phyloP scores from a whole-genome alignment of 2,329 filamentous ascomycete genomes.

The Beauveria bassiana region DNA sequence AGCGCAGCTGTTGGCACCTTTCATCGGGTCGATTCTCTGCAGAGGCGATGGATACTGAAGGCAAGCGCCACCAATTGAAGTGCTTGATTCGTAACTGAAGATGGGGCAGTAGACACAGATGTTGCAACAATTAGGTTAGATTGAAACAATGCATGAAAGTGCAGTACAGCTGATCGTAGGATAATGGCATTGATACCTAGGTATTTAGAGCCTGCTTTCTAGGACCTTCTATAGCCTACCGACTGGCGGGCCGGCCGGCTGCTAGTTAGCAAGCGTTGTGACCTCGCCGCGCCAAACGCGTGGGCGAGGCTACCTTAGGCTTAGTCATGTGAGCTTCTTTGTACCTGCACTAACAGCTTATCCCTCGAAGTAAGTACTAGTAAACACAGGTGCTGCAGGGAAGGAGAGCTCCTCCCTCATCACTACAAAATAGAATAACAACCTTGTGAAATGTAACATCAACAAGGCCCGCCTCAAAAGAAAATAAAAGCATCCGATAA shows the following conservation, averaged over 20 bases:
- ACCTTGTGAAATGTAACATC: background rate
- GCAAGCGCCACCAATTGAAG: background rate
- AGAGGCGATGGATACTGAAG: background rate
- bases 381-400: background rate
- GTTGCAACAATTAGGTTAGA: too few species aligned
- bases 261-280: background rate
- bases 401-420: background rate
- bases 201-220: too few species aligned
- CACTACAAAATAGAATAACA: background rate
- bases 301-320: background rate
- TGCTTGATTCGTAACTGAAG: background rate
- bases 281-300: background rate
- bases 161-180: too few species aligned
- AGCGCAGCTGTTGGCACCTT: background rate
- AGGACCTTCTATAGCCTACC: background rate
- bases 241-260: too few species aligned
- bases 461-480: background rate
- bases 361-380: background rate
- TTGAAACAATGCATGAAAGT: too few species aligned
- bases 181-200: too few species aligned
- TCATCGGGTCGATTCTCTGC: background rate
- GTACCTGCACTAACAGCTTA: conserved; percentile 1
- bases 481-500: too few species aligned
- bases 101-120: too few species aligned
- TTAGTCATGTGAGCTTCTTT: background rate